Conservation (phyloP, 352 stramenopile species). For the Globisporangium rhizosaccharum region DNA sequence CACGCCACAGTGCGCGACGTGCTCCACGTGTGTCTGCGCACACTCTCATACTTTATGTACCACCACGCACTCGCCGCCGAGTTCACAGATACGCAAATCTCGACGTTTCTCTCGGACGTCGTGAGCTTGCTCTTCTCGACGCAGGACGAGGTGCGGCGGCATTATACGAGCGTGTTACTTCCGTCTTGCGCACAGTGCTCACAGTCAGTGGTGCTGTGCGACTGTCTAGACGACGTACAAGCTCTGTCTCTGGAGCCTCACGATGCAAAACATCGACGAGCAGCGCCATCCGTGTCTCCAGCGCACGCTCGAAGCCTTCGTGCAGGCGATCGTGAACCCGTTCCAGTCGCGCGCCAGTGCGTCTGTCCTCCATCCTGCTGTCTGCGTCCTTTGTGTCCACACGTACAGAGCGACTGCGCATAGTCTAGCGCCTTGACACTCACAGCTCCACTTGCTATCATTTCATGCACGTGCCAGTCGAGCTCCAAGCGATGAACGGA, state of each 20-base stretch:
- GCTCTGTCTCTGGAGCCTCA: constrained; percentile 60
- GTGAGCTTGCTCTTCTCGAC: constrained; percentile 47
- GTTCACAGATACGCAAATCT: constrained; percentile 36
- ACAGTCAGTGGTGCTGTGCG: too few species aligned
- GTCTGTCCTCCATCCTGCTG: constrained; percentile 7
- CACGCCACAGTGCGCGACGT: constrained; percentile 30
- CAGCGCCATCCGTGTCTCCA: constrained; percentile 40
- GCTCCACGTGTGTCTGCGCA: constrained; percentile 38
- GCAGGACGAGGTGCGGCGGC: constrained; percentile 29
- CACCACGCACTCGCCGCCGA: constrained; percentile 29
- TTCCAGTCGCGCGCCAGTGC: constrained; percentile 64
- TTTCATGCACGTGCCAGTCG: constrained; percentile 15
- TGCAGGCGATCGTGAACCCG: constrained; percentile 66
- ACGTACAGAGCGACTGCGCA: background rate
- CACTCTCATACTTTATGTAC: constrained; percentile 70
- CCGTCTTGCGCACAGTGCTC: too few species aligned
- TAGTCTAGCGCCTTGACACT: background rate
- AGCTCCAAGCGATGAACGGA: constrained; percentile 58
- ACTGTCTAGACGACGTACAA: constrained; percentile 44
- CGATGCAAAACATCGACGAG: constrained; percentile 49
- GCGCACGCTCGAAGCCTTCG: constrained; percentile 49
- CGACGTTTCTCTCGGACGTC: constrained; percentile 41
- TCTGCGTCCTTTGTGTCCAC: background rate
- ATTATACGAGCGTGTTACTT: background rate
- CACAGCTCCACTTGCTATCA: background rate